Percentiles rank a stretch among this genome's conserved stretches.
phyloP scores from a whole-genome alignment of 116 monocot genomes.

The Thalassia testudinum region DNA sequence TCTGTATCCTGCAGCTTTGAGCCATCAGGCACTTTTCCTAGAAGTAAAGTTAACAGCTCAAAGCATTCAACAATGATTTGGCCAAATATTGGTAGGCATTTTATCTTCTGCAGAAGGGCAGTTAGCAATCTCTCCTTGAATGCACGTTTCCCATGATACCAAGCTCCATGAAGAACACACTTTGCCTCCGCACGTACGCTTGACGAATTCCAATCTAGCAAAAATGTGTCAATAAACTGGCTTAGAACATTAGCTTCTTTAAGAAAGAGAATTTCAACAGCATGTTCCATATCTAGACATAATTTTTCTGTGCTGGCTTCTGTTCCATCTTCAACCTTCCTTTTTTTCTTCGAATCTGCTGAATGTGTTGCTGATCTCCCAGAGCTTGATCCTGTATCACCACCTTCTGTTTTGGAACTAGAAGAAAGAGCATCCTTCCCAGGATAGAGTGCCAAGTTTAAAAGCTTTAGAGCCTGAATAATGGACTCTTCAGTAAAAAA shows the following conservation, averaged over 20 bases:
- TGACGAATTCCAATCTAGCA: constrained; percentile 88
- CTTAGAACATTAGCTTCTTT: constrained; percentile 44
- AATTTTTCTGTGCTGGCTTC: constrained; percentile 60
- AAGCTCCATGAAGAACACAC: constrained; percentile 74
- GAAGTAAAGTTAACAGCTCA: constrained; percentile 63
- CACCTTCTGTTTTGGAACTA: constrained; percentile 33
- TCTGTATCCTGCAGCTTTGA: constrained; percentile 46
- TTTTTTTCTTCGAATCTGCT: constrained; percentile 76
- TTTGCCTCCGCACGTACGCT: constrained; percentile 82
- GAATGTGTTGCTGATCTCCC: constrained; percentile 33
- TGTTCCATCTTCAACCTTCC: constrained; percentile 66
- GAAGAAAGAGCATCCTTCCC: constrained; percentile 52
- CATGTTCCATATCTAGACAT: constrained; percentile 85
- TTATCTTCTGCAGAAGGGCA: constrained; percentile 59
- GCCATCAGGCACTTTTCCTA: constrained; percentile 53
- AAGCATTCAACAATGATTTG: constrained; percentile 83
- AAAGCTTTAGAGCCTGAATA: constrained; percentile 78
- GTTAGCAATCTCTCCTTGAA: constrained; percentile 52
- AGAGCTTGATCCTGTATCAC: constrained; percentile 31
- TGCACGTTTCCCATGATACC: constrained; percentile 70
- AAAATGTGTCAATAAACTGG: constrained; percentile 73
- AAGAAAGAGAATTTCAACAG: constrained; percentile 54
- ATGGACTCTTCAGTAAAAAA: constrained; percentile 82
- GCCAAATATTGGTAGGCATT: constrained; percentile 68
- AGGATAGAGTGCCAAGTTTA: constrained; percentile 76